Conservation (phyloP, 108 stramenopile species). For the Pseudonitzschia multistriata region DNA sequence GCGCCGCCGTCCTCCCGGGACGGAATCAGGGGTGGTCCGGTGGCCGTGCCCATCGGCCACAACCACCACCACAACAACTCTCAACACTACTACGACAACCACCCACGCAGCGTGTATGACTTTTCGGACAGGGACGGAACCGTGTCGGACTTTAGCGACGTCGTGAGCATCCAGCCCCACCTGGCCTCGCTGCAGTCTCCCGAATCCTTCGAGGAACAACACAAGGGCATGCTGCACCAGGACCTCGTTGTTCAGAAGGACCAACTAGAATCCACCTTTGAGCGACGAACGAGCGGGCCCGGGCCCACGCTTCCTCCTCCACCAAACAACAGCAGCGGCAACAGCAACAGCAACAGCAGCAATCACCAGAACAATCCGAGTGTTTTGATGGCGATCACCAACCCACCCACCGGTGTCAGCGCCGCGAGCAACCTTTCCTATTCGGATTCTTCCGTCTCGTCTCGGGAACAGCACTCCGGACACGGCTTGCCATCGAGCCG, state of each 20-base stretch:
- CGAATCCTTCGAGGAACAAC: constrained; percentile 15
- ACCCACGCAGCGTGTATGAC: not conserved
- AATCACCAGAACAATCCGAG: not conserved
- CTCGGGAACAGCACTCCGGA: constrained; percentile 1
- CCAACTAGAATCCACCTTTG: constrained; percentile 7
- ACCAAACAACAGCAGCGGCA: too few species aligned
- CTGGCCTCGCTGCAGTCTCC: not conserved
- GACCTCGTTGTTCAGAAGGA: constrained; percentile 13
- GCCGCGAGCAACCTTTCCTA: constrained; percentile 4
- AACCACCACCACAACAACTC: not conserved
- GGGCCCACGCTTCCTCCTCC: too few species aligned
- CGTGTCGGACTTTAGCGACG: constrained; percentile 11
- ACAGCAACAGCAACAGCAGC: too few species aligned
- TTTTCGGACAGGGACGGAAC: not conserved
- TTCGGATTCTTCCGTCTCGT: constrained; percentile 5
- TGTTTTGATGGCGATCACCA: not conserved
- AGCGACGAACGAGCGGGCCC: not conserved
- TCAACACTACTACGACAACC: too few species aligned
- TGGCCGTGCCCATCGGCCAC: not conserved
- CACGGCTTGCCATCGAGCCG: too few species aligned
- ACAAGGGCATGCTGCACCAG: not conserved
- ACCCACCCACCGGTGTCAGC: not conserved
- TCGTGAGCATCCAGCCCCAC: constrained; percentile 10
- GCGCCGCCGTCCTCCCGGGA: too few species aligned
- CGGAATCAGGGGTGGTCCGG: too few species aligned